These are phyloP conservation scores for Pisolithus albus DNA, from an alignment of 768 basidiomycete genomes.

Conservation along the genomic window DNA sequence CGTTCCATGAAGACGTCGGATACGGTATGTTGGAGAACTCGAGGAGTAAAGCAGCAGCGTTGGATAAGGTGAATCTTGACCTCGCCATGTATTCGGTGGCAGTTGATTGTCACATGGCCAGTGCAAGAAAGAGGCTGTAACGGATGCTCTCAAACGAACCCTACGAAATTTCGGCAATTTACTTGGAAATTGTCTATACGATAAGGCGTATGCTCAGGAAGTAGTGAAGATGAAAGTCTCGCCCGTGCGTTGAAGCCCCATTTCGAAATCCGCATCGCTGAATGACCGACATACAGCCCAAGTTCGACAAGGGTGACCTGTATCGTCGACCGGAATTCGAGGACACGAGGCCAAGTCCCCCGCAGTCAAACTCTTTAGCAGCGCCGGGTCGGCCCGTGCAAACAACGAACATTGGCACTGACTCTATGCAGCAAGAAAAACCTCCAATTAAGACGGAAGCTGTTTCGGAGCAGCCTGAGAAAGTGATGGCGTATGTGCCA, in stretches of 20 bases:
- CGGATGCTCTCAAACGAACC: slow-evolving; percentile 88
- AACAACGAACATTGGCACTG: not conserved
- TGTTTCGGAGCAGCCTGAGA: slow-evolving; percentile 5
- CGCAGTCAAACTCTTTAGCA: not conserved
- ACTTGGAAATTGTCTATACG: slow-evolving; percentile 95
- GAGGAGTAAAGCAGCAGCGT: slow-evolving; percentile 74
- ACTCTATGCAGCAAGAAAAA: not conserved
- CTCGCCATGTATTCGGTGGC: slow-evolving; percentile 1
- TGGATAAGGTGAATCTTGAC: slow-evolving; percentile 73
- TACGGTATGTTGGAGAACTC: slow-evolving; percentile 83
- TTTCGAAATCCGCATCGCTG: not conserved
- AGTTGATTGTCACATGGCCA: slow-evolving; percentile 27
- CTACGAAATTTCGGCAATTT: slow-evolving; percentile 91
- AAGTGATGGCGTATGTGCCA: slow-evolving; percentile 31
- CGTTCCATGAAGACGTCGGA: slow-evolving; percentile 90
- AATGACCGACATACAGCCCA: slow-evolving; percentile 36
- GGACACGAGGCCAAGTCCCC: slow-evolving; percentile 31
- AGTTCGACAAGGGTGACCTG: slow-evolving; percentile 60
- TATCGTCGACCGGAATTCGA: slow-evolving; percentile 68
- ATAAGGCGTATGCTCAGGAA: slow-evolving; percentile 82
- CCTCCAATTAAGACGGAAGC: slow-evolving; percentile 16
- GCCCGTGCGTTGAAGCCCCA: slow-evolving; percentile 46
- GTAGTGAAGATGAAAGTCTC: slow-evolving; percentile 82
- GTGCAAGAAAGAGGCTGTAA: slow-evolving; percentile 99
- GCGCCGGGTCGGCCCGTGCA: not conserved